A percentile compares a stretch with the other conserved stretches of the same genome.
phyloP scores from a whole-genome alignment of 495 filamentous ascomycete genomes.

The Geoglossum glabrum region DNA sequence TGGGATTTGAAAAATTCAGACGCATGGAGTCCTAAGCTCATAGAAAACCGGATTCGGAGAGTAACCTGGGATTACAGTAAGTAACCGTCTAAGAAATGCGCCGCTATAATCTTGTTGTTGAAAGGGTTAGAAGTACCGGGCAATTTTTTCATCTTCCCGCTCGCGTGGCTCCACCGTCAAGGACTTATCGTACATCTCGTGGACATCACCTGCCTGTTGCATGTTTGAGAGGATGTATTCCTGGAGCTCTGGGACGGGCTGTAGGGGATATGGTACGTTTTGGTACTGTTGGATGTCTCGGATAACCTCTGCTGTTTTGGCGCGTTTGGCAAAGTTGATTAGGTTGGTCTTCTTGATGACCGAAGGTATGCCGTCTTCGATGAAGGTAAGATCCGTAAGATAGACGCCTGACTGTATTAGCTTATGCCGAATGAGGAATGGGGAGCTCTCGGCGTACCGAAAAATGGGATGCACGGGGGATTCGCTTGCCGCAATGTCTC shows the following conservation, averaged over 20 bases:
- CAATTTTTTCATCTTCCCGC: slow-evolving; percentile 87
- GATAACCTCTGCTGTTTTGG: slow-evolving; percentile 94
- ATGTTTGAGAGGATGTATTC: slow-evolving; percentile 95
- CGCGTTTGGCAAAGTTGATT: slow-evolving; percentile 96
- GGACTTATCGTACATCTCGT: slow-evolving; percentile 97
- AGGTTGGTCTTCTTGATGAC: slow-evolving; percentile 84
- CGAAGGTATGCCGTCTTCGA: slow-evolving; percentile 93
- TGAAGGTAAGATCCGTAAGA: slow-evolving; percentile 93
- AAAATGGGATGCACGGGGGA: slow-evolving; percentile 95
- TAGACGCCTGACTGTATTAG: slow-evolving; percentile 51
- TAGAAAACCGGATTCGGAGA: slow-evolving; percentile 3
- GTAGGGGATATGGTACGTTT: slow-evolving; percentile 79
- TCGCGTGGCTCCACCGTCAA: slow-evolving; percentile 83
- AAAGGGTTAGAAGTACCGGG: slow-evolving; percentile 32
- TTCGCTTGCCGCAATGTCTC: slow-evolving; percentile 82
- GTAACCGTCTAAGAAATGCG: neutral
- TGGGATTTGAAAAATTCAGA: too few species aligned
- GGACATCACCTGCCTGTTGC: slow-evolving; percentile 80
- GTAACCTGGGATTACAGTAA: neutral
- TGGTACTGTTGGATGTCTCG: slow-evolving; percentile 97
- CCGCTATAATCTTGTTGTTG: neutral
- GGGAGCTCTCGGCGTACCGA: slow-evolving; percentile 41
- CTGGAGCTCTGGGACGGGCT: slow-evolving; percentile 77
- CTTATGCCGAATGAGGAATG: neutral
- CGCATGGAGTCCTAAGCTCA: too few species aligned